A percentile compares a stretch with the other conserved stretches of the same genome.
Conservation (phyloP, 139 green algal genomes). For the Tetradesmus lagerheimii region DNA sequence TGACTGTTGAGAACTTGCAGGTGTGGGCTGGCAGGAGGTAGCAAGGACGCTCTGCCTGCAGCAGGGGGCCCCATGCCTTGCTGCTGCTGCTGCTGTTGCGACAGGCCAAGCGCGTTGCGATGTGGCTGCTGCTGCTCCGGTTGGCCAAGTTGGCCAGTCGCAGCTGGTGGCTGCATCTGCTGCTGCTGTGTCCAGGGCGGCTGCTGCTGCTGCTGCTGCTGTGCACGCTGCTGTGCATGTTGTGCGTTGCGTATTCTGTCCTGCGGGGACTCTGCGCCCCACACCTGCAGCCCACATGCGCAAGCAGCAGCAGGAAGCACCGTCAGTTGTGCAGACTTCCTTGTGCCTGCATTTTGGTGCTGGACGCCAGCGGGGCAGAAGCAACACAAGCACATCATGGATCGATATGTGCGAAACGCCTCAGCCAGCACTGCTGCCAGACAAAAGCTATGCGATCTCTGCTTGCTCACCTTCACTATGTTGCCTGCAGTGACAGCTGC, state of each 20-base stretch:
- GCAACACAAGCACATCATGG: neutral
- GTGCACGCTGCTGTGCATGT: neutral
- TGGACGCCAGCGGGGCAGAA: neutral
- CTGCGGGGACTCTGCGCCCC: neutral
- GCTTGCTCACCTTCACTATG: slow-evolving; percentile 14
- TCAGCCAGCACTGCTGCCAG: neutral
- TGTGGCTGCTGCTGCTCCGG: neutral
- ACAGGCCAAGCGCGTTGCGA: neutral
- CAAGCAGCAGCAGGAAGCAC: neutral
- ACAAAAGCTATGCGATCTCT: neutral
- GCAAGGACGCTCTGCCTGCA: neutral
- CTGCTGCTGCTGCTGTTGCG: neutral
- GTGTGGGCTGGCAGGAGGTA: neutral
- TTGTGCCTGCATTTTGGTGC: too few relatives aligned
- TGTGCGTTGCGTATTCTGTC: neutral
- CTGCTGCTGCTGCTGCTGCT: slow-evolving; percentile 22
- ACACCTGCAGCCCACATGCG: neutral
- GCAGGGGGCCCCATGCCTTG: neutral
- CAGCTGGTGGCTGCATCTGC: neutral
- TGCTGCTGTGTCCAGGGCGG: neutral
- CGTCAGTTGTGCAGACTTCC: neutral
- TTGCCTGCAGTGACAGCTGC: slow-evolving; percentile 30
- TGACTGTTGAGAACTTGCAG: neutral
- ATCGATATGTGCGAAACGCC: neutral
- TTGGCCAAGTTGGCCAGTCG: neutral